Base-by-base conservation (phyloP, 495 filamentous ascomycete species). In the Cladorrhinum samala region DNA sequence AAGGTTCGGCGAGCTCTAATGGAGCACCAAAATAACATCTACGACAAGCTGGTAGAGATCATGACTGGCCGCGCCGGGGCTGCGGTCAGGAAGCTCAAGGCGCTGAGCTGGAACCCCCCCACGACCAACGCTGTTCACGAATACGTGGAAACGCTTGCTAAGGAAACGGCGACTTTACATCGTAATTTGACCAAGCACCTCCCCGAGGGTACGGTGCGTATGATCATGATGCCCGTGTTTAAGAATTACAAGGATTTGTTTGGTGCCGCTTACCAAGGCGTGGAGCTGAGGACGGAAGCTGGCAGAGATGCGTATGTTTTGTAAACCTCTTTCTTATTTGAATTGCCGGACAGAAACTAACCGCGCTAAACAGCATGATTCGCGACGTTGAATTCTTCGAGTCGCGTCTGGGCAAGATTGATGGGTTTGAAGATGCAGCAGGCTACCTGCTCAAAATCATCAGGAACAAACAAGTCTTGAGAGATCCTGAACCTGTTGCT, bases 1-100 rank as follows among this genome's bases (percentile, higher is more conserved):
- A 96, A 91, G 73, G 84, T 95, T 49, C 86, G 86, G 57, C 81
- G 93, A 36, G 75, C 88, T 6, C 92, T 86, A 59, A 89, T 95
- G 61, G 93, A 99, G 61, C 93, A 97, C 66, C 93, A 96, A 63
- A 82, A 82, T 27, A 89, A 82, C 55, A 97, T 97, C 51, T 89
- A 95, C 61, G 90, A 95, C 49, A 99, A 99, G 64, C 74, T 99
- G 0, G 87, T 96, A 14, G 91, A 95, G 52, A 97, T 99, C 54
- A 96, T 97, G 91, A 84, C 83, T 44, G 83, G 82, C 11, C 82
- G 93, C 1, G 87, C 87, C 6, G 69, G 79, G 1, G 70, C 81
- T 0, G 89, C 88, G 59, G 82, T 89, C 18, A 85, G 79, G 52
- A 79, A 81, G 16, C 83, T 99, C 73, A 88, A 83, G 64, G 81